These are phyloP conservation scores for Eutrema yunnanense DNA, from an alignment of 345 rosid genomes.

Conservation along the genomic window DNA sequence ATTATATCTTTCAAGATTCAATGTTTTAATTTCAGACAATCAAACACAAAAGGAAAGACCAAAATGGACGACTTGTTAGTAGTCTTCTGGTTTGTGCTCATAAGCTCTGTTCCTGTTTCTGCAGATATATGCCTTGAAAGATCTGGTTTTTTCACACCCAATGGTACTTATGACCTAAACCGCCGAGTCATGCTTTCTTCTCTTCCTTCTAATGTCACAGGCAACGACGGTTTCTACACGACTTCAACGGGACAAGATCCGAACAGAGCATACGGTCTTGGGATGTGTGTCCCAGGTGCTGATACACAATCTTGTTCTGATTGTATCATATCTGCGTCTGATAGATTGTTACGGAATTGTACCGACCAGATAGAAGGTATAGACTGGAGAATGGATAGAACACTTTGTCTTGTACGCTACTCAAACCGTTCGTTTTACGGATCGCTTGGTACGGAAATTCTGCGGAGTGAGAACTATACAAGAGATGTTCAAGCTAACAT, in stretches of 20 bases:
- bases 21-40: not conserved
- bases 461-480: not conserved
- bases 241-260: not conserved
- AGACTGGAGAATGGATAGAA: not conserved
- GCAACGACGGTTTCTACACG: not conserved
- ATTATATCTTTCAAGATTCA: not conserved
- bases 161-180: not conserved
- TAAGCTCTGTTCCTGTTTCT: not conserved
- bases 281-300: not conserved
- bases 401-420: slow-evolving; percentile 23
- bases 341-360: not conserved
- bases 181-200: slow-evolving; percentile 5
- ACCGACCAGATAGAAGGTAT: slow-evolving; percentile 8
- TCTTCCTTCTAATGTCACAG: slow-evolving; percentile 16
- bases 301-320: not conserved
- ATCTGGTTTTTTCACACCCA: not conserved
- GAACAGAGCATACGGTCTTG: not conserved
- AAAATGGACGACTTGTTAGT: not conserved
- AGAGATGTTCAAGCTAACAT: not conserved
- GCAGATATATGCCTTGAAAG: not conserved
- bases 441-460: not conserved
- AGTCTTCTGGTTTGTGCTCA: not conserved
- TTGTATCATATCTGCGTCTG: not conserved
- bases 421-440: slow-evolving; percentile 15
- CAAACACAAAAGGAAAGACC: not conserved